Evolutionary conservation across 1,284 basidiomycete genomes (phyloP), one percentile per base, ranked within the genome.

Genomic region (Pseudozyma sp.): DNA sequence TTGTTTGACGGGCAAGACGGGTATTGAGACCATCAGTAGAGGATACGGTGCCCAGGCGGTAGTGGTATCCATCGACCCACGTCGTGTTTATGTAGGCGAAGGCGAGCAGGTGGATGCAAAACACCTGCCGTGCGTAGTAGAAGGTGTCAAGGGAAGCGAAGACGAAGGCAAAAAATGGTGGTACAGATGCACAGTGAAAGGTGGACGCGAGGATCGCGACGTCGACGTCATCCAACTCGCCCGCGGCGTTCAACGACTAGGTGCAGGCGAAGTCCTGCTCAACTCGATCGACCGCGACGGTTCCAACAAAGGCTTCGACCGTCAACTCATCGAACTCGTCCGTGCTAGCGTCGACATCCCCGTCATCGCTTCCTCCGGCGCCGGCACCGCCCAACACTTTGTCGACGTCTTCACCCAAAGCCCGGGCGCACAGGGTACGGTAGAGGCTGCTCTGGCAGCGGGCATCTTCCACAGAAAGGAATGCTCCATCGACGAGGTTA

Each of bases 281-380:
- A 99, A 99, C 86, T 94, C 92, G 84, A 97, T 99, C 79, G 97
- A 99, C 85, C 89, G 94, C 67, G 97, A 99, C 82, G 97, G 97
- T 4, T 92, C 92, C 0, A 94, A 94, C 49, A 88, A 89, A 51
- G 97, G 97, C 11, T 99, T 97, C 82, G 97, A 99, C 86, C 86
- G 92, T 43, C 92, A 92, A 74, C 87, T 99, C 24, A 86, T 99
- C 62, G 79, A 83, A 43, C 87, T 88, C 30, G 91, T 99, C 55
- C 91, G 91, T 79, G 85, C 85, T 51, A 88, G 87, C 40, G 94
- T 98, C 19, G 87, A 88, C 44, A 96, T 99, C 68, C 97, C 97
- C 0, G 93, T 99, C 53, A 91, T 99, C 17, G 95, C 96, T 11
- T 94, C 92, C 83, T 96, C 93, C 68, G 96, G 81, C 30, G 97